Percentiles rank a stretch among this genome's conserved stretches.
phyloP scores from a whole-genome alignment of 352 stramenopile species.

The Pythium dissotocum region DNA sequence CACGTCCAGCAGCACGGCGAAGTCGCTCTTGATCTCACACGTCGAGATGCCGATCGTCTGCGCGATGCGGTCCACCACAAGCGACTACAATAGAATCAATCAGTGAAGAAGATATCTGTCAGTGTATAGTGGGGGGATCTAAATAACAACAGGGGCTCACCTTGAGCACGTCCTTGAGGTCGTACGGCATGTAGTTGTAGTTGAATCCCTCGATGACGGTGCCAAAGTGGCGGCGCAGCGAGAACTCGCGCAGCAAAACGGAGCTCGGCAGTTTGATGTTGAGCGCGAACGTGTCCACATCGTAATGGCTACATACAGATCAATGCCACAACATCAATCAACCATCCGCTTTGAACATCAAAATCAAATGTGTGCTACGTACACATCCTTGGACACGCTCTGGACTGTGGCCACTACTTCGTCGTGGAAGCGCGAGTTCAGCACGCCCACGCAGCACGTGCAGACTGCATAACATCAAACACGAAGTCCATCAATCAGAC shows the following conservation, averaged over 20 bases:
- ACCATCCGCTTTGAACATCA: too few species aligned
- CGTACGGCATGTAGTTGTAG: conserved; percentile 38
- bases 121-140: too few species aligned
- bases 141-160: conserved; percentile 31
- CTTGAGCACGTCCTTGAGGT: conserved; percentile 84
- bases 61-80: conserved; percentile 50
- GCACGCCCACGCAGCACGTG: conserved; percentile 67
- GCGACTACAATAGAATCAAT: conserved; percentile 26
- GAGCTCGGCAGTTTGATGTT: conserved; percentile 83
- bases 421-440: conserved; percentile 48
- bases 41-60: conserved; percentile 44
- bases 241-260: conserved; percentile 76
- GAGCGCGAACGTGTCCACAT: conserved; percentile 69
- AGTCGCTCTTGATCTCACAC: conserved; percentile 62
- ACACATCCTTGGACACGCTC: conserved; percentile 40
- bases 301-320: conserved; percentile 41
- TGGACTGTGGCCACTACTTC: conserved; percentile 45
- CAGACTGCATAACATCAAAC: conserved; percentile 38
- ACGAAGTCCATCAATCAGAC: not conserved
- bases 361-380: not conserved
- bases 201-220: conserved; percentile 36
- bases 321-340: not conserved
- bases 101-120: not conserved
- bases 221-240: conserved; percentile 63
- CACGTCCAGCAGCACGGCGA: conserved; percentile 69